phyloP scores from a whole-genome alignment of 352 stramenopile genomes.

The Pilasporangium apinafurcum region DNA sequence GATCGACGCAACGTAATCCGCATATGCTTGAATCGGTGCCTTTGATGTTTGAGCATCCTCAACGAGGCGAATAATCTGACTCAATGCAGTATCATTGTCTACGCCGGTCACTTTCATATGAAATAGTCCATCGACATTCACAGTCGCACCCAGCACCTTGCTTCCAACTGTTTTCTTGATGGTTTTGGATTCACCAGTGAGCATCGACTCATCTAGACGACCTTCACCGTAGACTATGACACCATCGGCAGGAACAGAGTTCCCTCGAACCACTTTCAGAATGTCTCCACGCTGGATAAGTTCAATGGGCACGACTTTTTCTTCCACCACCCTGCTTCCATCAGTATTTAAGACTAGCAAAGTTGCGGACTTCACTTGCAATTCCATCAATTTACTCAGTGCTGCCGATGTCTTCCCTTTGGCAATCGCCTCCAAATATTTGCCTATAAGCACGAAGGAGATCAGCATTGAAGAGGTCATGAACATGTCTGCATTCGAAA shows the following conservation, averaged over 20 bases:
- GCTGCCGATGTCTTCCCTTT: constrained; percentile 93
- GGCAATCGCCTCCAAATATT: constrained; percentile 94
- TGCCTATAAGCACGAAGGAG: constrained; percentile 97
- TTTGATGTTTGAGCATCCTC: constrained; percentile 97
- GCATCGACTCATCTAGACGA: constrained; percentile 91
- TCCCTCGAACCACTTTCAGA: constrained; percentile 91
- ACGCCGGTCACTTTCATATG: constrained; percentile 92
- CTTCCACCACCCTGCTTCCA: constrained; percentile 47
- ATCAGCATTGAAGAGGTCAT: constrained; percentile 98
- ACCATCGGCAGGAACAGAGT: constrained; percentile 91
- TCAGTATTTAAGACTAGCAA: constrained; percentile 82
- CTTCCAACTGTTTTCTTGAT: constrained; percentile 89
- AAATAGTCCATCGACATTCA: constrained; percentile 90
- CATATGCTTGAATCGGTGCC: constrained; percentile 96
- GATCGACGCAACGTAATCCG: constrained; percentile 92
- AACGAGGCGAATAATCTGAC: constrained; percentile 98
- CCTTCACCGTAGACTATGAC: constrained; percentile 88
- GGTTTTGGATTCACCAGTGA: constrained; percentile 93
- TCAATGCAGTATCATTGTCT: constrained; percentile 91
- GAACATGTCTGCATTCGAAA: constrained; percentile 89
- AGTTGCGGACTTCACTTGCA: constrained; percentile 94
- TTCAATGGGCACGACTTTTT: constrained; percentile 79
- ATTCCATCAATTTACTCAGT: constrained; percentile 93
- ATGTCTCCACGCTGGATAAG: constrained; percentile 90
- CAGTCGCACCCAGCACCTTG: constrained; percentile 86